Evolutionary conservation across 148 eudicot species (phyloP).

Genomic region (Rhododendron griersonianum): DNA sequence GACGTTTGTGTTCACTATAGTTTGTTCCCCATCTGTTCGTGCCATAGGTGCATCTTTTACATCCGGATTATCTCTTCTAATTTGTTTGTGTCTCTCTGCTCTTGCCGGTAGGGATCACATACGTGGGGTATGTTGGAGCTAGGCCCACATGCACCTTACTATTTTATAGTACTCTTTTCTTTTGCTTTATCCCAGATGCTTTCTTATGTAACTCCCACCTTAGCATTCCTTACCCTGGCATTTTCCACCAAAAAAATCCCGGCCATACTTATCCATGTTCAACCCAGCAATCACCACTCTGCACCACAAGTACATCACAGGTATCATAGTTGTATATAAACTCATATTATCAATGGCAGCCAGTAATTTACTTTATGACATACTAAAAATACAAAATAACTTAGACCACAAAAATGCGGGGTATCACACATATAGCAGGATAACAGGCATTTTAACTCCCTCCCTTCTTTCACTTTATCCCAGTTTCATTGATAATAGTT

Average conservation of each 20-base stretch:
- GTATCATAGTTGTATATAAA: background rate
- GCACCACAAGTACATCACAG: background rate
- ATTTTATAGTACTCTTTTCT: background rate
- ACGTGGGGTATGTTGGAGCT: background rate
- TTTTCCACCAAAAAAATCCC: background rate
- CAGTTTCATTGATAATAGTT: background rate
- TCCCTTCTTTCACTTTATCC: background rate
- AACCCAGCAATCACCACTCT: background rate
- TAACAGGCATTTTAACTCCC: background rate
- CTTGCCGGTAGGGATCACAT: background rate
- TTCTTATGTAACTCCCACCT: background rate
- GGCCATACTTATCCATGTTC: background rate
- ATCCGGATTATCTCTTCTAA: background rate
- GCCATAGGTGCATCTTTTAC: too few species aligned
- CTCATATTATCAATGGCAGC: background rate
- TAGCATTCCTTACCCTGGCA: background rate
- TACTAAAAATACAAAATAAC: background rate
- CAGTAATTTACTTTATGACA: background rate
- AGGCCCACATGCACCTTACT: background rate
- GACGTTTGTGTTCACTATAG: background rate
- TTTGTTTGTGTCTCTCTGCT: background rate
- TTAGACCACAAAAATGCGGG: background rate
- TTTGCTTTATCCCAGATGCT: background rate
- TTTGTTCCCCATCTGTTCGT: background rate
- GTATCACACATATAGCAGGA: background rate